Conservation (phyloP, 768 basidiomycete species). For the Amyloporia xantha region DNA sequence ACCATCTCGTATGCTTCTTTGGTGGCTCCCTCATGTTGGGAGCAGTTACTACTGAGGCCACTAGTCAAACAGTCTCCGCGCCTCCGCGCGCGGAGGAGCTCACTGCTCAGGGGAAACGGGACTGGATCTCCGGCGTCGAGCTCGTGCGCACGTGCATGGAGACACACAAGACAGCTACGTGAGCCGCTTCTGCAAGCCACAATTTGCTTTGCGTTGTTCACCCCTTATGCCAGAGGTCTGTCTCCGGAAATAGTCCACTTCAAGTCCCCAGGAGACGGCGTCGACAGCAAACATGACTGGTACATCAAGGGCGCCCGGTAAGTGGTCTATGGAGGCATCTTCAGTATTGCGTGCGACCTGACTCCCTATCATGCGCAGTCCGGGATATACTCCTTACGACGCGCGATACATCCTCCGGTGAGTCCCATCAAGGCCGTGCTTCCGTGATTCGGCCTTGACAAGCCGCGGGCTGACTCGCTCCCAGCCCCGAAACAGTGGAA, state of each 20-base stretch:
- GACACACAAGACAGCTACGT: slow-evolving; percentile 82
- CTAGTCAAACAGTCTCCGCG: slow-evolving; percentile 47
- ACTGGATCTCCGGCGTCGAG: slow-evolving; percentile 77
- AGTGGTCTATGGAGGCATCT: slow-evolving; percentile 21
- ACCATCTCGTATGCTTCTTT: slow-evolving; percentile 94
- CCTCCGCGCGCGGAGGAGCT: slow-evolving; percentile 64
- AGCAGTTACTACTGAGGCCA: slow-evolving; percentile 60
- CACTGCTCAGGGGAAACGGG: slow-evolving; percentile 54
- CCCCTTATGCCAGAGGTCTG: slow-evolving; percentile 52
- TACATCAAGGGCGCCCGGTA: slow-evolving; percentile 82
- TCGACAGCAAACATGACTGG: slow-evolving; percentile 53
- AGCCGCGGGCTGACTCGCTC: neutral
- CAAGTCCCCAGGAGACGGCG: slow-evolving; percentile 51
- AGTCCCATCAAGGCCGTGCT: slow-evolving; percentile 19
- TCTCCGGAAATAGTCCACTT: slow-evolving; percentile 90
- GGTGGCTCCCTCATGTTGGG: slow-evolving; percentile 90
- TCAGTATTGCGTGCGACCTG: neutral
- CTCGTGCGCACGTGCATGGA: slow-evolving; percentile 85
- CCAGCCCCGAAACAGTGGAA: slow-evolving; percentile 89
- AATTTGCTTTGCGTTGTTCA: neutral
- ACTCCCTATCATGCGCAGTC: slow-evolving; percentile 10
- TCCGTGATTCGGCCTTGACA: neutral
- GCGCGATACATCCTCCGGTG: slow-evolving; percentile 89
- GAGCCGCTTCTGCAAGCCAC: slow-evolving; percentile 23
- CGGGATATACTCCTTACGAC: slow-evolving; percentile 48